phyloP scores from a whole-genome alignment of 345 rosid genomes.

The Moricandia moricandioides region DNA sequence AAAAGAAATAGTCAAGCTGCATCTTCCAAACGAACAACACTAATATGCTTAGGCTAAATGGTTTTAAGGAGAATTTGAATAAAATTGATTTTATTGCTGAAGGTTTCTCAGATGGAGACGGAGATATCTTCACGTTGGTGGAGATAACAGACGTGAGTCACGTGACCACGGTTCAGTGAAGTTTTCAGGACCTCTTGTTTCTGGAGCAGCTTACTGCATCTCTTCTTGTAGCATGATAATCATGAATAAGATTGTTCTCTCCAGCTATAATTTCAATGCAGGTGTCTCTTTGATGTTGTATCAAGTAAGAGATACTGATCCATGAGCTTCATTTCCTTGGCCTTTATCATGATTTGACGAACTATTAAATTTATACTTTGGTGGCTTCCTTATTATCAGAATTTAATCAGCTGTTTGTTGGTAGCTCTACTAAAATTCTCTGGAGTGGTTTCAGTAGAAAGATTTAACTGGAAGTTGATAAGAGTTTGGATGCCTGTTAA shows the following conservation, averaged over 20 bases:
- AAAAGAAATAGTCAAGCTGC: no score
- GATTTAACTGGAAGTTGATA: constrained; percentile 77
- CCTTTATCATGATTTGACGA: neutral
- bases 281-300: constrained; percentile 83
- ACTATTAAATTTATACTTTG: neutral
- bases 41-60: neutral
- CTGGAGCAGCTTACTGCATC: constrained; percentile 87
- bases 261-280: constrained; percentile 71
- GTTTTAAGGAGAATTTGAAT: neutral
- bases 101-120: constrained; percentile 64
- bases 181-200: constrained; percentile 66
- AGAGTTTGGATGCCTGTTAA: constrained; percentile 92
- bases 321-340: neutral
- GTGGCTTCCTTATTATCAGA: constrained; percentile 48
- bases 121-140: constrained; percentile 32
- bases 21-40: no score
- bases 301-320: constrained; percentile 52
- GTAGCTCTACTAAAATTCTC: constrained; percentile 52
- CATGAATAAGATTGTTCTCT: constrained; percentile 79
- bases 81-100: neutral
- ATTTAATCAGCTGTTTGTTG: constrained; percentile 65
- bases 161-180: constrained; percentile 44
- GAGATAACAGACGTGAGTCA: constrained; percentile 37
- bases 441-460: constrained; percentile 67
- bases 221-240: constrained; percentile 94